Evolutionary conservation across 2,329 filamentous ascomycete species (phyloP).

Genomic region (Arachnopeziza araneosa): DNA sequence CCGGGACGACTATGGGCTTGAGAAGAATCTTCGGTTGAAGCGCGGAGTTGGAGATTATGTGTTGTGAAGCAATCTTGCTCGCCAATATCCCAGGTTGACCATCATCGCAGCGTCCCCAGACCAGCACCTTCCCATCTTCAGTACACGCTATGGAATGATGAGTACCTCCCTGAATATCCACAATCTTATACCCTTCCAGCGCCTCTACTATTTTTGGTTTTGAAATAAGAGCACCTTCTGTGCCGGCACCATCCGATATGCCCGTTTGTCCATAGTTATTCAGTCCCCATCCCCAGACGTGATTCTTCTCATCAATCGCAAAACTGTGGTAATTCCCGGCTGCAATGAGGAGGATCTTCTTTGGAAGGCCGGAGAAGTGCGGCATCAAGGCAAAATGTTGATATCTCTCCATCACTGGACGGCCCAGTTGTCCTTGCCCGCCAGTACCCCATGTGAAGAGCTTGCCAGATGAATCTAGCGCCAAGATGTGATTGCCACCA

Average conservation of each 20-base stretch:
- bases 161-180: slow-evolving; percentile 60
- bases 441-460: slow-evolving; percentile 62
- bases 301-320: slow-evolving; percentile 59
- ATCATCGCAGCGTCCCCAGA: slow-evolving; percentile 54
- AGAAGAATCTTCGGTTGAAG: slow-evolving; percentile 64
- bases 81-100: slow-evolving; percentile 52
- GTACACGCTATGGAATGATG: slow-evolving; percentile 70
- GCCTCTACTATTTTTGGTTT: slow-evolving; percentile 43
- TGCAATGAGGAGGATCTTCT: slow-evolving; percentile 33
- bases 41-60: slow-evolving; percentile 58
- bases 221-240: slow-evolving; percentile 62
- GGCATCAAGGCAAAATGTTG: slow-evolving; percentile 18
- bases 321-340: slow-evolving; percentile 75
- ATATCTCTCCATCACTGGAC: slow-evolving; percentile 22
- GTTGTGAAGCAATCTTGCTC: slow-evolving; percentile 48
- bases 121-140: slow-evolving; percentile 49
- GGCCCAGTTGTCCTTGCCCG: slow-evolving; percentile 59
- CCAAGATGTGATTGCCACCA: slow-evolving; percentile 53
- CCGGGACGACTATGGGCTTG: slow-evolving; percentile 50
- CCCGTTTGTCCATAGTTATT: slow-evolving; percentile 86
- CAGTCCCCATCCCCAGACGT: slow-evolving; percentile 74
- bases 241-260: slow-evolving; percentile 45
- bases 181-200: neutral
- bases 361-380: slow-evolving; percentile 25
- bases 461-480: slow-evolving; percentile 50